Conservation (phyloP, 352 stramenopile genomes). For the Phytophthora fragariae region DNA sequence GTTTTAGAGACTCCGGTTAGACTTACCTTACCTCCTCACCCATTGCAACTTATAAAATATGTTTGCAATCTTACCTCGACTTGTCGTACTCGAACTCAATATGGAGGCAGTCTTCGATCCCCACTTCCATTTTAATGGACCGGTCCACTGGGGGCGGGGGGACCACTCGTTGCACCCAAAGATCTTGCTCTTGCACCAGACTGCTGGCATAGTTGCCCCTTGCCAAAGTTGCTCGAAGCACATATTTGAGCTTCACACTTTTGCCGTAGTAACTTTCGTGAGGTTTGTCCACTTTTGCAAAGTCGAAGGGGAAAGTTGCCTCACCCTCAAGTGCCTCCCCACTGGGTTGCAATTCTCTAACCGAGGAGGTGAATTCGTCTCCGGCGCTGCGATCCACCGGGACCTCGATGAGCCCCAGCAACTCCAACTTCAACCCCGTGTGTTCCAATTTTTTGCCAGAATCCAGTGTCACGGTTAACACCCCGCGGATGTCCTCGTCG, state of each 20-base stretch:
- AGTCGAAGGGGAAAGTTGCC: constrained; percentile 92
- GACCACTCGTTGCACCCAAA: constrained; percentile 90
- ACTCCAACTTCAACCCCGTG: constrained; percentile 95
- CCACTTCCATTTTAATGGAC: constrained; percentile 98
- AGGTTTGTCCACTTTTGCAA: constrained; percentile 94
- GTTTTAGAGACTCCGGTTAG: constrained; percentile 2
- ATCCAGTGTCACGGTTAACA: constrained; percentile 77
- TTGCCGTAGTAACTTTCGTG: constrained; percentile 97
- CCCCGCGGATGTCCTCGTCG: constrained; percentile 70
- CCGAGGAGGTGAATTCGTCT: constrained; percentile 94
- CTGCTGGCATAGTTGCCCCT: constrained; percentile 91
- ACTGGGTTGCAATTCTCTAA: constrained; percentile 90
- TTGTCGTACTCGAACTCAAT: constrained; percentile 99
- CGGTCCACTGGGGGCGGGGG: constrained; percentile 84
- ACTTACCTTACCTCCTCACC: background rate
- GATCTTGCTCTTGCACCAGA: constrained; percentile 93
- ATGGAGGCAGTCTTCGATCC: constrained; percentile 99
- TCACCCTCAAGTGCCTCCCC: constrained; percentile 65
- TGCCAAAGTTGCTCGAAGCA: constrained; percentile 93
- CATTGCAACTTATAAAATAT: background rate
- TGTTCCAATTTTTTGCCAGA: constrained; percentile 95
- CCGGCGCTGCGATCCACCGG: constrained; percentile 77
- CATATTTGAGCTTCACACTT: constrained; percentile 97
- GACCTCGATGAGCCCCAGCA: constrained; percentile 95
- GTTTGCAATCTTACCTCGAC: constrained; percentile 78